Evolutionary conservation across 1,284 basidiomycete species (phyloP).

Genomic region (Retiboletus flavoniger): DNA sequence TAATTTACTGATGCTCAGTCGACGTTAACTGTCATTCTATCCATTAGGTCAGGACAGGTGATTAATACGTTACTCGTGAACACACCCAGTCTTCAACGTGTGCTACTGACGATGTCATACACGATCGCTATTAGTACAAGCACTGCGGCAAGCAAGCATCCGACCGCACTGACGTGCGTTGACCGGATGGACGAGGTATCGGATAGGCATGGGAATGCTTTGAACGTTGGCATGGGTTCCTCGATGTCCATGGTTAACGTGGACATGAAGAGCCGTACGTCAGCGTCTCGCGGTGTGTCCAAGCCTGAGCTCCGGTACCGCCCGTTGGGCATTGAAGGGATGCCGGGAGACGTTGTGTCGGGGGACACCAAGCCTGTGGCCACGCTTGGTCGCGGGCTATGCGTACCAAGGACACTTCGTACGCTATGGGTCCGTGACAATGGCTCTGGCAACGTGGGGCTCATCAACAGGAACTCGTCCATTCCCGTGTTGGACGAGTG

Average conservation of each 20-base stretch:
- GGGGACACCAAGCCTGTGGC: neutral
- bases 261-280: conserved; percentile 14
- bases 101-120: conserved; percentile 16
- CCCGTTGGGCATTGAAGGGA: neutral
- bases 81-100: no score
- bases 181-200: conserved; percentile 10
- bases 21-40: no score
- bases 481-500: conserved; percentile 20
- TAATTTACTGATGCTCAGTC: no score
- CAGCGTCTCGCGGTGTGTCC: neutral
- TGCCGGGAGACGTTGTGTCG: neutral
- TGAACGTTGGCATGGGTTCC: conserved; percentile 1
- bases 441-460: conserved; percentile 6
- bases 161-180: conserved; percentile 13
- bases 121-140: conserved; percentile 22
- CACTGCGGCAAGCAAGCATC: conserved; percentile 6
- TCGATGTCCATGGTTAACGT: neutral
- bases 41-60: no score
- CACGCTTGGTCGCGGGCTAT: conserved; percentile 3
- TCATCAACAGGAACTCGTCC: conserved; percentile 25
- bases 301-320: neutral
- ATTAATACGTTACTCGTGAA: no score
- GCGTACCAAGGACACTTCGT: conserved; percentile 4
- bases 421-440: conserved; percentile 11
- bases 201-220: conserved; percentile 18